Base-by-base conservation (phyloP, 495 filamentous ascomycete genomes). In the Aspergillus diversus region DNA sequence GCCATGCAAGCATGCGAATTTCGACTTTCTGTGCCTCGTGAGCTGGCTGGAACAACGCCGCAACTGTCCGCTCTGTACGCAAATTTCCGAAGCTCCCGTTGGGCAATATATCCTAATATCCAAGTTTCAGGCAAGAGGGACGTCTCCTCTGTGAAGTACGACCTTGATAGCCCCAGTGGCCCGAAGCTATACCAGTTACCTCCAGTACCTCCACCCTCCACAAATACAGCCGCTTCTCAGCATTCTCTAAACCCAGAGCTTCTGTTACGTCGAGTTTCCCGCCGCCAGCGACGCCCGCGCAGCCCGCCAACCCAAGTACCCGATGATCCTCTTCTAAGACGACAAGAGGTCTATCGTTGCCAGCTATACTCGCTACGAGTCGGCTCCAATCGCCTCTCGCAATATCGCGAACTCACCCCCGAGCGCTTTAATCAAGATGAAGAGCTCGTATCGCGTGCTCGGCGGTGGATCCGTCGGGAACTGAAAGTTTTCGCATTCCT, bases 391-490 rank as follows among this genome's bases (percentile, higher is more conserved):
- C 86, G 88, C 5, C 67, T 89, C 17, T 96, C 93, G 0, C 84
- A 86, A 35, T 97, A 93, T 71, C 86, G 82, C 46, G 88, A 93
- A 60, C 81, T 96, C 31, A 89, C 87, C 4, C 90, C 93, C 0
- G 71, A 83, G 37, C 66, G 84, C 3, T 90, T 97, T 73, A 77
- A 77, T 60, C 73, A 73, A 7, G 84, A 90, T 60, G 77, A 88
- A 52, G 80, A 89, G 46, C 83, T 97, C 0, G 80, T 92, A 48
- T 92, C 90, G 2, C 87, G 91, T 21, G 94, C 95, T n/a, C 83
- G 91, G 34, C 88, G 86, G 58, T 99, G 92, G 87, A 86, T 97
- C 57, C 86, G 95, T 5, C 85, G 95, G 39, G 95, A 99, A 67
- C 80, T 99, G 8, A 86, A 89, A 67, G 93, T 97, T 46, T 99